These are phyloP conservation scores for Syzygium jambos DNA, from an alignment of 345 rosid genomes.

Conservation along the genomic window DNA sequence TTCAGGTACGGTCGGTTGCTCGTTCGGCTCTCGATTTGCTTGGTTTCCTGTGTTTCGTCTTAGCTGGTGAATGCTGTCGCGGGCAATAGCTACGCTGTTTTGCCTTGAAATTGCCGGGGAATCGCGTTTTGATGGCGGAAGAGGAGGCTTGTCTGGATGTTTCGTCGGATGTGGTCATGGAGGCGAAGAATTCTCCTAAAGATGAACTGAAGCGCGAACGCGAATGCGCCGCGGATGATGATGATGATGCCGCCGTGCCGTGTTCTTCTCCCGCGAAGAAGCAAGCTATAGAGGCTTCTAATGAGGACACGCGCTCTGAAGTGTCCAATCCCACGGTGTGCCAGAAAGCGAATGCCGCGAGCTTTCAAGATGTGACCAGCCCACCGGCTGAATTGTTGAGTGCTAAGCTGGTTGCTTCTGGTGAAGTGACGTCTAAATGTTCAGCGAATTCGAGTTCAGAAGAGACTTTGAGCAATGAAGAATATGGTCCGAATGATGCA, in stretches of 20 bases:
- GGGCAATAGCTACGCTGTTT: neutral
- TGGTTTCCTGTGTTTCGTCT: neutral
- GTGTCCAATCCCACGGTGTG: slow-evolving; percentile 68
- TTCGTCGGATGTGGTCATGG: slow-evolving; percentile 13
- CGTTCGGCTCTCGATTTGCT: neutral
- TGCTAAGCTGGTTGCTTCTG: slow-evolving; percentile 18
- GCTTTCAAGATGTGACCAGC: slow-evolving; percentile 46
- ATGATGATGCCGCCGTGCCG: neutral
- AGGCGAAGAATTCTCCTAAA: slow-evolving; percentile 14
- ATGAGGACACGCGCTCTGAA: slow-evolving; percentile 73
- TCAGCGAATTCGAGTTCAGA: slow-evolving; percentile 34
- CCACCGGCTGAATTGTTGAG: slow-evolving; percentile 23
- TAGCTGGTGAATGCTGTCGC: slow-evolving; percentile 2
- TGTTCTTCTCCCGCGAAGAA: slow-evolving; percentile 38
- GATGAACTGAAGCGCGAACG: slow-evolving; percentile 40
- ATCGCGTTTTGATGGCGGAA: slow-evolving; percentile 29
- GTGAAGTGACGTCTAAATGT: slow-evolving; percentile 30
- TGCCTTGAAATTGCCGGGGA: neutral
- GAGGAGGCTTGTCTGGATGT: slow-evolving; percentile 33
- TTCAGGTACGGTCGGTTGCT: neutral
- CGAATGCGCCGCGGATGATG: slow-evolving; percentile 11
- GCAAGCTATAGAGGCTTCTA: slow-evolving; percentile 58
- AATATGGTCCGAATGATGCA: slow-evolving; percentile 22
- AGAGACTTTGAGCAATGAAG: slow-evolving; percentile 53
- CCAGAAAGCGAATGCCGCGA: slow-evolving; percentile 38